phyloP scores from a whole-genome alignment of 306 rosid genomes.

The Rosa chinensis region DNA sequence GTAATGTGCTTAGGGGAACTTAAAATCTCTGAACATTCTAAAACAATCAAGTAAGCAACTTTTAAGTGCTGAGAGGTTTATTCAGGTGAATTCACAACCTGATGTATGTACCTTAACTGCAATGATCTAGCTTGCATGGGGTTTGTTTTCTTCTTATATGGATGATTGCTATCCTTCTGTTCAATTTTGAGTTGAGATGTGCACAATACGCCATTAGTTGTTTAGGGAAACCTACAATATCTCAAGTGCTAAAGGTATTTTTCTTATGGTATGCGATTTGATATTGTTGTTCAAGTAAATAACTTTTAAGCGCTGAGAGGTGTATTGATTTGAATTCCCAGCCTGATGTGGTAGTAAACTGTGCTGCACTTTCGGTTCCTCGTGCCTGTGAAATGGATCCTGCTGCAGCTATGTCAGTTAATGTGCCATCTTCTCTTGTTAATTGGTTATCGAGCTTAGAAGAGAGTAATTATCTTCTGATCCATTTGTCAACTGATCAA shows the following conservation, averaged over 20 bases:
- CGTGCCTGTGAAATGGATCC: slow-evolving; percentile 82
- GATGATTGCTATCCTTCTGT: neutral
- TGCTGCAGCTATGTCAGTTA: slow-evolving; percentile 67
- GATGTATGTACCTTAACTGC: neutral
- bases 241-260: neutral
- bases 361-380: slow-evolving; percentile 89
- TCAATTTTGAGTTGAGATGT: neutral
- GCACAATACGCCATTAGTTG: neutral
- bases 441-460: slow-evolving; percentile 67
- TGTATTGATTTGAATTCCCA: slow-evolving; percentile 37
- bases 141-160: neutral
- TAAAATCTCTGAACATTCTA: neutral
- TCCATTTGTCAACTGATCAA: slow-evolving; percentile 94
- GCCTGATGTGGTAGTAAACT: slow-evolving; percentile 88
- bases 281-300: neutral
- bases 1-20: neutral
- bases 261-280: neutral
- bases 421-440: slow-evolving; percentile 78
- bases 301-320: slow-evolving; percentile 28
- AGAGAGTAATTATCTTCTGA: slow-evolving; percentile 48
- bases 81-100: neutral
- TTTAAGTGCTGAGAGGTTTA: neutral
- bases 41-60: neutral
- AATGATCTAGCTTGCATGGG: neutral
- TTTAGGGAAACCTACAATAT: neutral